Evolutionary conservation across 768 basidiomycete genomes (phyloP), one percentile per base, ranked within the genome.

Genomic region (Fomitopsis serialis): DNA sequence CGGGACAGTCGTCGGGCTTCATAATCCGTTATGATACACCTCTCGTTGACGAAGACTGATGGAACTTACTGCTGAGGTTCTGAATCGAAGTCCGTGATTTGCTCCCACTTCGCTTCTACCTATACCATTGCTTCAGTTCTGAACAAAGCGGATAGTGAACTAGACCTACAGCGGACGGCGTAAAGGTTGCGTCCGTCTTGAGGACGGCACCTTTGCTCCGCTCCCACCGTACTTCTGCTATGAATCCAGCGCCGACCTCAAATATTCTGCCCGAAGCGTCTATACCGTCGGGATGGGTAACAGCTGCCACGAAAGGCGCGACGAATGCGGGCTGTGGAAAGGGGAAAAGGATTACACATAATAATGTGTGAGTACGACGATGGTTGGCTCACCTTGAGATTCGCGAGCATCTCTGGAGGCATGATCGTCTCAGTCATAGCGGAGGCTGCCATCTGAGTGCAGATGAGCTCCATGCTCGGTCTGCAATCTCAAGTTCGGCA

Each of bases 381-480:
- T 19, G 21, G 21, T 2, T 49, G 7, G 47, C 9, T 43, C 66
- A 87, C 88, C 67, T 86, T 85, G 37, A 97, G 72, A 62, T 90
- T 88, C n/a, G 80, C 86, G 51, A 98, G 80, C 80, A 97, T 84
- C 53, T 98, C 96, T 19, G 89, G 87, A 9, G 96, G 90, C 89
- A 98, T 91, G 60, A 95, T 75, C 0, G 93, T 97, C 63, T 87
- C 94, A 2, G 94, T 97, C 96, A 98, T 98, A 2, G 81, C 80
- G 2, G 93, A 96, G 0, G 95, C 96, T n/a, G 96, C 96, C 55
- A 91, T 85, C 92, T 93, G 57, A 12, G 17, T 9, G 13, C 11
- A 12, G 13, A 42, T 46, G 57, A 27, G 36, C 32, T 46, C 37
- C 19, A 34, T 2, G 27, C 19, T 23, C 44, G 34, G 13, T 5